Evolutionary conservation across 306 rosid species (phyloP).

Genomic region (Phaseolus lunatus): DNA sequence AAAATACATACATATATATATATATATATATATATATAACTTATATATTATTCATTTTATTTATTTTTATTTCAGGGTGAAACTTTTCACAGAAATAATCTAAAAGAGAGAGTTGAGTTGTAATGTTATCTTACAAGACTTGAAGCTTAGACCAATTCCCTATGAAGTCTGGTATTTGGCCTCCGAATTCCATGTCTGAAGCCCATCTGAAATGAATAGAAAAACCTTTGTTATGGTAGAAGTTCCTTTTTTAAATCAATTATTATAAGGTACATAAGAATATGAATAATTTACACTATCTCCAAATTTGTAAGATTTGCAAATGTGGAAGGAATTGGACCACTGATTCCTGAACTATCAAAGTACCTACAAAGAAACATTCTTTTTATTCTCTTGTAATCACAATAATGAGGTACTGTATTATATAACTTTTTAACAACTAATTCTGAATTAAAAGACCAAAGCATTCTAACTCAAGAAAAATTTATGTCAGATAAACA

Average conservation of each 20-base stretch:
- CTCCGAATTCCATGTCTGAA: constrained; percentile 67
- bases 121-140: constrained; percentile 61
- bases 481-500: no score
- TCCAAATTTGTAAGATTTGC: constrained; percentile 56
- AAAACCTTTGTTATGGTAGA: not conserved
- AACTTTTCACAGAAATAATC: no score
- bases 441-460: not conserved
- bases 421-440: not conserved
- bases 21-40: no score
- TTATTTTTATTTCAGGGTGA: no score
- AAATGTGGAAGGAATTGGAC: constrained; percentile 82
- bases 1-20: no score
- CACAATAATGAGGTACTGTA: not conserved
- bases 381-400: not conserved
- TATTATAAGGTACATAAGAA: not conserved
- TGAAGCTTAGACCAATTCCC: constrained; percentile 72
- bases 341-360: constrained; percentile 79
- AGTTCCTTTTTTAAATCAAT: not conserved
- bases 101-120: no score
- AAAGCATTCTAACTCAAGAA: no score
- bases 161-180: constrained; percentile 77
- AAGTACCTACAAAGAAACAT: constrained; percentile 61
- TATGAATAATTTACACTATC: constrained; percentile 58
- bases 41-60: no score
- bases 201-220: constrained; percentile 69